phyloP scores from a whole-genome alignment of 2,329 filamentous ascomycete genomes.

The Diaporthe citriasiana region DNA sequence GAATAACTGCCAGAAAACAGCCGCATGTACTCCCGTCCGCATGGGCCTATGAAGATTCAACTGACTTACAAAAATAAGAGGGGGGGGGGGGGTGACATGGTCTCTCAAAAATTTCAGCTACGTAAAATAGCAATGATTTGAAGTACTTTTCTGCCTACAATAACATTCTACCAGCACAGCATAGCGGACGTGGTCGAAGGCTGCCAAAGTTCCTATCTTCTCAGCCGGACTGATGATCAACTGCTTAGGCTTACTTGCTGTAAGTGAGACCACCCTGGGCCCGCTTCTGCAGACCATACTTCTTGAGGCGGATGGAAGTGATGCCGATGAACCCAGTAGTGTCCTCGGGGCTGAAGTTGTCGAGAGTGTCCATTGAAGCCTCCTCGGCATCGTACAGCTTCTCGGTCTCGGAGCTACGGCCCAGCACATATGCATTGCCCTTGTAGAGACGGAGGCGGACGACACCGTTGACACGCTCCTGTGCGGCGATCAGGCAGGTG shows the following conservation, averaged over 20 bases:
- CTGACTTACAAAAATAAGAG: not conserved
- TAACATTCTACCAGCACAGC: not conserved
- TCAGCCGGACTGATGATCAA: not conserved
- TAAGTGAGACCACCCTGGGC: constrained; percentile 41
- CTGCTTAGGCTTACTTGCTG: constrained; percentile 22
- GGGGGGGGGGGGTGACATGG: too few relatives aligned
- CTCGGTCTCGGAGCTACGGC: constrained; percentile 59
- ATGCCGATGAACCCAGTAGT: constrained; percentile 63
- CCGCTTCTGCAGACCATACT: constrained; percentile 51
- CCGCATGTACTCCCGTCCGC: not conserved
- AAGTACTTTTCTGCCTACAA: constrained; percentile 4
- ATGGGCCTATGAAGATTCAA: not conserved
- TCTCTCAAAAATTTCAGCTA: not conserved
- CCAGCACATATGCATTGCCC: constrained; percentile 60
- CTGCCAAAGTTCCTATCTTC: not conserved
- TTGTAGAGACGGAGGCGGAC: constrained; percentile 55
- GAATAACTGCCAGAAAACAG: not conserved
- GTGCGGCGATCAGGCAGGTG: constrained; percentile 72
- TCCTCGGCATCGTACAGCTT: constrained; percentile 67
- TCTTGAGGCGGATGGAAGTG: constrained; percentile 66
- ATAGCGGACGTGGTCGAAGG: not conserved
- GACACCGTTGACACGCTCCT: constrained; percentile 62
- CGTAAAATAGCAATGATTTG: not conserved
- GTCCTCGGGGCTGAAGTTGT: constrained; percentile 45
- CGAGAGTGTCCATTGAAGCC: constrained; percentile 58